Conservation (phyloP, 2,329 filamentous ascomycete genomes). For the Lasiodiplodia sp. region DNA sequence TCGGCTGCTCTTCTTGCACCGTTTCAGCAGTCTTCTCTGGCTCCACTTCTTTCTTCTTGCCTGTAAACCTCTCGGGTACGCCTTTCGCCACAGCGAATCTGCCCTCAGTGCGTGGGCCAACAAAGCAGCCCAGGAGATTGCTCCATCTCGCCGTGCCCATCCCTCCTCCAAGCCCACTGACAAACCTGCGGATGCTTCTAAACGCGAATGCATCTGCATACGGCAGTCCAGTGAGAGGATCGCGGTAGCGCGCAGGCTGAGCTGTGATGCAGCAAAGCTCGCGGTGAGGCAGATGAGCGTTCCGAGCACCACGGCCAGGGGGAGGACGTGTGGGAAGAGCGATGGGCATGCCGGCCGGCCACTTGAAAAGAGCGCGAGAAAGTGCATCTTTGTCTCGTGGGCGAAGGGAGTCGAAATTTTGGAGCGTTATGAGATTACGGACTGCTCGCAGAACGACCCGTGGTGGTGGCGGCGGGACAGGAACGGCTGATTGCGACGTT, state of each 20-base stretch:
- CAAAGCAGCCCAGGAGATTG: constrained; percentile 79
- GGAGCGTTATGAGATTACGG: constrained; percentile 66
- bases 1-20: constrained; percentile 8
- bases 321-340: constrained; percentile 54
- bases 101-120: constrained; percentile 61
- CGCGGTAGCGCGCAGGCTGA: constrained; percentile 80
- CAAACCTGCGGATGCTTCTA: constrained; percentile 72
- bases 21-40: neutral
- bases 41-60: constrained; percentile 14
- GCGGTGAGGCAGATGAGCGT: constrained; percentile 42
- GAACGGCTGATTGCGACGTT: constrained; percentile 40
- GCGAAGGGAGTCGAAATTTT: constrained; percentile 53
- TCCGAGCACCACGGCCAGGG: constrained; percentile 57
- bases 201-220: constrained; percentile 84
- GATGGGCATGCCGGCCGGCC: constrained; percentile 43
- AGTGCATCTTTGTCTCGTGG: constrained; percentile 34
- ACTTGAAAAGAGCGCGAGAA: constrained; percentile 41
- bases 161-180: constrained; percentile 57
- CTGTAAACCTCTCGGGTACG: constrained; percentile 77
- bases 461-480: constrained; percentile 42
- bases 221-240: constrained; percentile 82
- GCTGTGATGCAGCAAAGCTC: constrained; percentile 83
- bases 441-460: constrained; percentile 59
- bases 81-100: constrained; percentile 70
- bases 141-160: constrained; percentile 87